Evolutionary conservation across 176 grass and related monocot species (phyloP).

Genomic region (Carex myosuroides): DNA sequence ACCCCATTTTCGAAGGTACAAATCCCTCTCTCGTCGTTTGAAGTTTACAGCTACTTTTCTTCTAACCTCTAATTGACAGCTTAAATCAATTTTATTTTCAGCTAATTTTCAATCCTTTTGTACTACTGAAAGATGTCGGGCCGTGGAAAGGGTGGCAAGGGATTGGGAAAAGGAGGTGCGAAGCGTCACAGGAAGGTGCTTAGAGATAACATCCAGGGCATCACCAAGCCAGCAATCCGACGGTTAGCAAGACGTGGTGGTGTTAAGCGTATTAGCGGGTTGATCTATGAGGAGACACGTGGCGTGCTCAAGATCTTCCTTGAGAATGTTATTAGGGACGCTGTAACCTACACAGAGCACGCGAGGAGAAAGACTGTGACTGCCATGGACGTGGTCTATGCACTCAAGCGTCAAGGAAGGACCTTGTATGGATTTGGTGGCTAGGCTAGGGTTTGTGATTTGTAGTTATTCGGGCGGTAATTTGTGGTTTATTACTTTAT

Average conservation of each 20-base stretch:
- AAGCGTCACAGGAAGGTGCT: slow-evolving; percentile 31
- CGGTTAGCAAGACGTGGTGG: slow-evolving; percentile 32
- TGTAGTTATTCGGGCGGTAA: neutral
- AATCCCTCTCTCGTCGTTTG: neutral
- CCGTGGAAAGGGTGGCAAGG: slow-evolving; percentile 33
- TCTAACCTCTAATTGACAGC: neutral
- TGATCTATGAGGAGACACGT: slow-evolving; percentile 15
- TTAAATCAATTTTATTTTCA: neutral
- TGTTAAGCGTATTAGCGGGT: slow-evolving; percentile 25
- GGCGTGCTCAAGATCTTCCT: slow-evolving; percentile 20
- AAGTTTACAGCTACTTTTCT: neutral
- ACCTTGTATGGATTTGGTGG: slow-evolving; percentile 25
- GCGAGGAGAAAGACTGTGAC: slow-evolving; percentile 23
- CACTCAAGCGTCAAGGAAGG: slow-evolving; percentile 17
- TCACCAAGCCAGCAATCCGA: slow-evolving; percentile 39
- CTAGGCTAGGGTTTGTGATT: slow-evolving; percentile 22
- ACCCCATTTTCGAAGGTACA: neutral
- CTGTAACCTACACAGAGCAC: slow-evolving; percentile 24
- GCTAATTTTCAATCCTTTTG: neutral
- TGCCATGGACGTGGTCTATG: slow-evolving; percentile 25
- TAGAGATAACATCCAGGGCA: slow-evolving; percentile 41
- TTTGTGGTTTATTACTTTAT: neutral
- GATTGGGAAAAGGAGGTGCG: slow-evolving; percentile 27
- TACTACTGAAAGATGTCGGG: neutral
- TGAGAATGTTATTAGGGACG: slow-evolving; percentile 24